Conservation (phyloP, 169 alveolate species). For the Perkinsus olseni region DNA sequence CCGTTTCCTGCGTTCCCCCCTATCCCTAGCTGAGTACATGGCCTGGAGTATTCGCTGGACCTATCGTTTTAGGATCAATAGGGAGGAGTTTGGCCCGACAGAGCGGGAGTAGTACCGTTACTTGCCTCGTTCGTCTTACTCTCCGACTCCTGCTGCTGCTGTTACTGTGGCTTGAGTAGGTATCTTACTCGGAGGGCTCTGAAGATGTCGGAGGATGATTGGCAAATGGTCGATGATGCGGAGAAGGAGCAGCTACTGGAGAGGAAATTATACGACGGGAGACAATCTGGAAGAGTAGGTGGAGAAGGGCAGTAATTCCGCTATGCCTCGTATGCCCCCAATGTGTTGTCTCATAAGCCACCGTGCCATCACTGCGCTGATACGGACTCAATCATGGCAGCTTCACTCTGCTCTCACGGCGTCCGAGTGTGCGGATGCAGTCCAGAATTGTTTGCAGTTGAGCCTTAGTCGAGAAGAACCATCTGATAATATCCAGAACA, state of each 20-base stretch:
- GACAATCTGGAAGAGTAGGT: background rate
- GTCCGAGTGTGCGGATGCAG: too few species aligned
- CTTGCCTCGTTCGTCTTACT: background rate
- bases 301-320: background rate
- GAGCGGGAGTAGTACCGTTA: background rate
- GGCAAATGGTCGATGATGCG: background rate
- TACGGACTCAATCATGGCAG: too few species aligned
- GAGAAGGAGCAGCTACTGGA: background rate
- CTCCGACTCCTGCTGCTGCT: too few species aligned
- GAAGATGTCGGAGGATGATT: background rate
- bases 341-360: too few species aligned
- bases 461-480: too few species aligned
- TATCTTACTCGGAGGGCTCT: background rate
- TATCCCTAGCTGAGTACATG: background rate
- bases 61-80: background rate
- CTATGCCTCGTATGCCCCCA: too few species aligned
- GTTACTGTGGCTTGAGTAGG: background rate
- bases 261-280: background rate
- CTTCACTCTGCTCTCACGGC: too few species aligned
- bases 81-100: background rate
- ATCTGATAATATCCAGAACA: too few species aligned
- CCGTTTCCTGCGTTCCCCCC: background rate
- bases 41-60: background rate
- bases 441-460: too few species aligned
- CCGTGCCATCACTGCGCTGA: too few species aligned